These are phyloP conservation scores for Leccinum rimulosum DNA, from an alignment of 768 basidiomycete species.

Conservation along the genomic window DNA sequence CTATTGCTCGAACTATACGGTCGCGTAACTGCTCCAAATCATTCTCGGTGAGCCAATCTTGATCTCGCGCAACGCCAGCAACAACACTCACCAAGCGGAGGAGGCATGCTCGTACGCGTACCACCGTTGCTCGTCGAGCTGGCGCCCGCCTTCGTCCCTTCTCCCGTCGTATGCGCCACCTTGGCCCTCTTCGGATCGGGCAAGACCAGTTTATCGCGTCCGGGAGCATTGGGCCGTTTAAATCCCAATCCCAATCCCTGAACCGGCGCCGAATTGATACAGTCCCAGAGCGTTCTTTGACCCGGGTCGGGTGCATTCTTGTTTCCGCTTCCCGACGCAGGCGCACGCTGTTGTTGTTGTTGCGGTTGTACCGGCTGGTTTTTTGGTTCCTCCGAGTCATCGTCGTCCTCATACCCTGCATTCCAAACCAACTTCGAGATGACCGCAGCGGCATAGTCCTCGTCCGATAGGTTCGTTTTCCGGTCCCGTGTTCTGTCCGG, in stretches of 20 bases:
- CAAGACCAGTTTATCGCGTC: conserved; percentile 6
- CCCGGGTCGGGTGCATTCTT: background rate
- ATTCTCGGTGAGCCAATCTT: background rate
- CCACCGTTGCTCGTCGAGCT: background rate
- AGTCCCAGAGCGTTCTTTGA: conserved; percentile 24
- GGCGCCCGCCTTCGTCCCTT: background rate
- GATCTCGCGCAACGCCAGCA: background rate
- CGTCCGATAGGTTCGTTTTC: conserved; percentile 47
- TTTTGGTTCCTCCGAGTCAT: conserved; percentile 8
- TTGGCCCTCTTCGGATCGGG: conserved; percentile 24
- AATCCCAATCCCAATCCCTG: conserved; percentile 27
- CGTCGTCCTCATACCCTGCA: conserved; percentile 30
- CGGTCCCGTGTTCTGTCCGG: conserved; percentile 60
- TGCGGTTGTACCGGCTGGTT: background rate
- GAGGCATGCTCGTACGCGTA: conserved; percentile 15
- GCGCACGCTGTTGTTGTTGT: background rate
- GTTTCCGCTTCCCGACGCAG: background rate
- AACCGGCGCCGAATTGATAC: conserved; percentile 11
- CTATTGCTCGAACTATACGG: conserved; percentile 40
- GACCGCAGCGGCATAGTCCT: conserved; percentile 30
- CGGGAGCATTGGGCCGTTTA: conserved; percentile 23
- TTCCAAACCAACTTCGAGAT: conserved; percentile 21
- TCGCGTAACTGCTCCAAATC: conserved; percentile 40
- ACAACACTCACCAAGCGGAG: conserved; percentile 21
- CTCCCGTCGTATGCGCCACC: conserved; percentile 4